Conservation (phyloP, 2,329 filamentous ascomycete genomes). For the Paracamarosporium sp. region DNA sequence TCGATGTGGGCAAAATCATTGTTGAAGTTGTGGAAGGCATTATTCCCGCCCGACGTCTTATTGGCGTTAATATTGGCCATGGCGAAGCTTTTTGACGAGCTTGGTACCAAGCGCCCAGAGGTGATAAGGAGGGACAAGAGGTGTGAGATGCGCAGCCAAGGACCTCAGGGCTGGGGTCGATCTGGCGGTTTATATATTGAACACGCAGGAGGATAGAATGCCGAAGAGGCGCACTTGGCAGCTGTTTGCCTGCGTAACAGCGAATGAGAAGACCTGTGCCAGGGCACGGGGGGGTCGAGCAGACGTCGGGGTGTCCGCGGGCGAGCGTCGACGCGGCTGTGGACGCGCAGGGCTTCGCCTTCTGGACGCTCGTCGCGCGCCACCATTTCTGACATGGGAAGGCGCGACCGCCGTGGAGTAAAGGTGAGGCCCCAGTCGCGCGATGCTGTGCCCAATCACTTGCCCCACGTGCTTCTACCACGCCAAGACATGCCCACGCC, state of each 20-base stretch:
- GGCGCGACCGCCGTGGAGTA: not conserved
- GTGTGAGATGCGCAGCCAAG: slow-evolving; percentile 11
- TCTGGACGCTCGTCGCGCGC: not conserved
- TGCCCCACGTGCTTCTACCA: not conserved
- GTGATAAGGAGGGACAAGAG: slow-evolving; percentile 18
- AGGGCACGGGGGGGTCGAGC: slow-evolving; percentile 4
- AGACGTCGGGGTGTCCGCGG: not conserved
- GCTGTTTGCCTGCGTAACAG: not conserved
- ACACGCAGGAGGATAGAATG: not conserved
- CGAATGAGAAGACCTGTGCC: not conserved
- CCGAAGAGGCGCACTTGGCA: slow-evolving; percentile 7
- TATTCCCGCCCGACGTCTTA: slow-evolving; percentile 36
- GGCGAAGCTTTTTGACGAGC: slow-evolving; percentile 25
- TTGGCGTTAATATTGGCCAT: slow-evolving; percentile 12
- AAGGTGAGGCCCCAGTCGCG: not conserved
- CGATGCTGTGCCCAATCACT: not conserved
- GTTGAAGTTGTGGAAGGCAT: slow-evolving; percentile 61
- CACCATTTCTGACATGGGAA: not conserved
- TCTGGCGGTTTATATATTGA: not conserved
- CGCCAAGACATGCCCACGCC: slow-evolving; percentile 60
- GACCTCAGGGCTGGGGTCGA: not conserved
- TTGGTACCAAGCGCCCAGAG: slow-evolving; percentile 13
- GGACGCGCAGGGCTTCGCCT: not conserved
- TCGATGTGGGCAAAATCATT: slow-evolving; percentile 71
- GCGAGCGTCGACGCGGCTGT: not conserved